Percentiles rank a stretch among this genome's conserved stretches.
Conservation (phyloP, 169 alveolate species). For the Plasmodium gallinaceum region DNA sequence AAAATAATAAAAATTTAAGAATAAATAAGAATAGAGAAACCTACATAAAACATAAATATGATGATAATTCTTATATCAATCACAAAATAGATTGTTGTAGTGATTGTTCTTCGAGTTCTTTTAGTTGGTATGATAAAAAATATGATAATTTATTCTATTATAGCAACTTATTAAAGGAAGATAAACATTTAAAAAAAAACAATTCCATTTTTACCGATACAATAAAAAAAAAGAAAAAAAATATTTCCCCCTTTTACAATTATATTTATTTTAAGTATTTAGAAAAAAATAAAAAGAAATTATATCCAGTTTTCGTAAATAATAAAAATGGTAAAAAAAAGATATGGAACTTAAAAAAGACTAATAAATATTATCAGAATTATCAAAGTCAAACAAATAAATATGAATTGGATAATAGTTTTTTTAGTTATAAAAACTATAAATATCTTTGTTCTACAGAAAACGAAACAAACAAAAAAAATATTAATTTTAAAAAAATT, state of each 20-base stretch:
- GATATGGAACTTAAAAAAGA: constrained; percentile 40
- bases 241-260: constrained; percentile 50
- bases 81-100: constrained; percentile 56
- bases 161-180: constrained; percentile 37
- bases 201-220: not conserved
- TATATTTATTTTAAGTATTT: constrained; percentile 41
- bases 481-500: not conserved
- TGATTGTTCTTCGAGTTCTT: constrained; percentile 72
- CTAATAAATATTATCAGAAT: not conserved
- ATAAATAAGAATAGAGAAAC: constrained; percentile 51
- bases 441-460: constrained; percentile 23
- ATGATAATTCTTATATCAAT: constrained; percentile 35
- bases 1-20: constrained; percentile 29
- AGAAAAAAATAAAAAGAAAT: constrained; percentile 22
- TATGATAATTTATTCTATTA: constrained; percentile 54
- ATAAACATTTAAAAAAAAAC: constrained; percentile 19
- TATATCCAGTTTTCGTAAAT: constrained; percentile 50
- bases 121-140: constrained; percentile 48
- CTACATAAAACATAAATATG: constrained; percentile 60
- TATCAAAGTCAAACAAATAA: constrained; percentile 14
- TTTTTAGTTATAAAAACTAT: constrained; percentile 40
- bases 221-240: not conserved
- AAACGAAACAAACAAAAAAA: constrained; percentile 10
- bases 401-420: constrained; percentile 34
- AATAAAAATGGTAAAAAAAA: constrained; percentile 60